Conservation (phyloP, 805 yeast species). For the Yarrowia phangngaensis region DNA sequence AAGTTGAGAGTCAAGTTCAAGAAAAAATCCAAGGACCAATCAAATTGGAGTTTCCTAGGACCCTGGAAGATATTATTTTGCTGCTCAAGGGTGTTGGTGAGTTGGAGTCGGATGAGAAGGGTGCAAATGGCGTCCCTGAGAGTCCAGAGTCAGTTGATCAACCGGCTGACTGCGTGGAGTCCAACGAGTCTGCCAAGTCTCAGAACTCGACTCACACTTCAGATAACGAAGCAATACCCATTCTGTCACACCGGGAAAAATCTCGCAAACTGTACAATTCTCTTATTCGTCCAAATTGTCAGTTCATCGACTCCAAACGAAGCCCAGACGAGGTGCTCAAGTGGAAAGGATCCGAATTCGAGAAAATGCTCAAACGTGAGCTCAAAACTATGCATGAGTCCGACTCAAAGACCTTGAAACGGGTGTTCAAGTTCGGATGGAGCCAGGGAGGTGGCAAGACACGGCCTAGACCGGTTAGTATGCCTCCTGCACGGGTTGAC, state of each 20-base stretch:
- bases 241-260: background rate
- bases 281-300: slow-evolving; percentile 13
- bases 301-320: slow-evolving; percentile 13
- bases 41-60: too few relatives aligned
- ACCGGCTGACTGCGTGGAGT: background rate
- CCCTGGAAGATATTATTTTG: too few relatives aligned
- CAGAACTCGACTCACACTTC: background rate
- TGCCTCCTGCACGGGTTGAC: too few relatives aligned
- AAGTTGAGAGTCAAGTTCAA: too few relatives aligned
- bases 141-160: background rate
- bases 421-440: slow-evolving; percentile 20
- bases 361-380: slow-evolving; percentile 7
- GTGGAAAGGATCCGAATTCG: slow-evolving; percentile 18
- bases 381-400: slow-evolving; percentile 1
- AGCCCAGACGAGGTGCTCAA: slow-evolving; percentile 8
- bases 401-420: slow-evolving; percentile 10
- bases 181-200: background rate
- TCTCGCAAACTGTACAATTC: slow-evolving; percentile 18
- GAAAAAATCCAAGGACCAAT: too few relatives aligned
- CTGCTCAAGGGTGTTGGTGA: too few relatives aligned
- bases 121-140: background rate
- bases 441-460: background rate
- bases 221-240: background rate
- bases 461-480: slow-evolving; percentile 6
- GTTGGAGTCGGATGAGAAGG: too few relatives aligned